phyloP scores from a whole-genome alignment of 2,329 filamentous ascomycete genomes.

The Dichotomopilus funicola region DNA sequence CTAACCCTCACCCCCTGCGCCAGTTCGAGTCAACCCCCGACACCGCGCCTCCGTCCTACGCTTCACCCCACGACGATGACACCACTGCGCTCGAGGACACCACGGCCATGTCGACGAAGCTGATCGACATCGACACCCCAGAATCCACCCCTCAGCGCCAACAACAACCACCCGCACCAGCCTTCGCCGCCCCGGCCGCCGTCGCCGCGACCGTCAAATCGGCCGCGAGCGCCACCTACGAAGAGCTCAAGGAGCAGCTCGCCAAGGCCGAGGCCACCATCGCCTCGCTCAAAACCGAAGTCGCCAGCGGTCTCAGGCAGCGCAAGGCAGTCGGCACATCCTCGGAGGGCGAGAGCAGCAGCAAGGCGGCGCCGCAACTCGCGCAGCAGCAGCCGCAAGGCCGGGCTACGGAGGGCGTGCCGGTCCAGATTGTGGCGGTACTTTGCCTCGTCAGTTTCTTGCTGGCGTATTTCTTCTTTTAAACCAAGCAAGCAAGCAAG shows the following conservation, averaged over 20 bases:
- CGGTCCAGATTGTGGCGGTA: constrained; percentile 75
- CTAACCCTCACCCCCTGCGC: background rate
- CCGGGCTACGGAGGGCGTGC: constrained; percentile 66
- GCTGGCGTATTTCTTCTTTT: constrained; percentile 95
- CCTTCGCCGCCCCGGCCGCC: constrained; percentile 9
- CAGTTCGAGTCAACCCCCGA: constrained; percentile 31
- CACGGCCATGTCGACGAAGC: constrained; percentile 5
- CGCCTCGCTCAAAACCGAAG: constrained; percentile 58
- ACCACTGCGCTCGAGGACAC: constrained; percentile 19
- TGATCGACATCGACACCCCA: constrained; percentile 16
- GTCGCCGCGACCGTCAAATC: constrained; percentile 20
- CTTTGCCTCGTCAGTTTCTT: constrained; percentile 88
- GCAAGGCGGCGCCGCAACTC: constrained; percentile 44
- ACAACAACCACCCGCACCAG: background rate
- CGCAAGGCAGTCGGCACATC: constrained; percentile 49
- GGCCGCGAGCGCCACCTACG: constrained; percentile 21
- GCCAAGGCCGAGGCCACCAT: constrained; percentile 69
- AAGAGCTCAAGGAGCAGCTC: constrained; percentile 27
- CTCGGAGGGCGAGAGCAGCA: constrained; percentile 42
- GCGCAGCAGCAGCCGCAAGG: constrained; percentile 29
- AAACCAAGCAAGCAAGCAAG: constrained; percentile 23
- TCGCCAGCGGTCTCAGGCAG: constrained; percentile 61
- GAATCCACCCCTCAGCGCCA: constrained; percentile 14
- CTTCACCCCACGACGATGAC: constrained; percentile 27
- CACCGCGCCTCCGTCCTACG: constrained; percentile 27